These are phyloP conservation scores for Penicillium thymicola DNA, from an alignment of 2,329 filamentous ascomycete species.

Conservation along the genomic window DNA sequence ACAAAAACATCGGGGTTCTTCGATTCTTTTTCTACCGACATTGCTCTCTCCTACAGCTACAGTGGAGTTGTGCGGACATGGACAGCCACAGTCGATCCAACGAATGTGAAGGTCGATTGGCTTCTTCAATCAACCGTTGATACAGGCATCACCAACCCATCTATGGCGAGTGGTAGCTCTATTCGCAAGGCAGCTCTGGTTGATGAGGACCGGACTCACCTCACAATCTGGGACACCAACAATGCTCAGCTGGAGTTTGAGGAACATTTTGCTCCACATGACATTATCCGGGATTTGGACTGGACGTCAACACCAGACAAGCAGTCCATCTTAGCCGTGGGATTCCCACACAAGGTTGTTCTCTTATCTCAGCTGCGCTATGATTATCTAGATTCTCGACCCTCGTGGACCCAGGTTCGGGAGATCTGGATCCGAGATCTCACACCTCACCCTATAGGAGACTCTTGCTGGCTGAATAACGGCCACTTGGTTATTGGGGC, in stretches of 20 bases:
- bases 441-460: slow-evolving; percentile 86
- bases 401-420: slow-evolving; percentile 83
- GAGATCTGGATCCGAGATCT: slow-evolving; percentile 77
- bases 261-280: slow-evolving; percentile 67
- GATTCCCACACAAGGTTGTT: slow-evolving; percentile 80
- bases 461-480: slow-evolving; percentile 85
- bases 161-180: slow-evolving; percentile 78
- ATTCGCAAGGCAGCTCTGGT: slow-evolving; percentile 84
- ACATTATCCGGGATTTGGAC: slow-evolving; percentile 80
- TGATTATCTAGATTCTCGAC: slow-evolving; percentile 82
- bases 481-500: slow-evolving; percentile 83
- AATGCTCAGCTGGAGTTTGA: slow-evolving; percentile 78
- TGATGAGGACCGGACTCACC: slow-evolving; percentile 65
- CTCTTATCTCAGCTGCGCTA: slow-evolving; percentile 85
- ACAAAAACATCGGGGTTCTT: slow-evolving; percentile 72
- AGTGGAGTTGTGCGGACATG: slow-evolving; percentile 75
- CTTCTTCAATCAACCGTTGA: slow-evolving; percentile 76
- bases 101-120: slow-evolving; percentile 68
- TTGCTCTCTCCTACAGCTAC: slow-evolving; percentile 79
- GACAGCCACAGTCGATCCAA: slow-evolving; percentile 70
- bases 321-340: slow-evolving; percentile 87
- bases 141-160: slow-evolving; percentile 68
- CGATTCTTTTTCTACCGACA: slow-evolving; percentile 80
- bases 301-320: slow-evolving; percentile 91
- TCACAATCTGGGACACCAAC: slow-evolving; percentile 90